Conservation (phyloP, 208 protist genomes). For the Acanthamoeba divionensis region DNA sequence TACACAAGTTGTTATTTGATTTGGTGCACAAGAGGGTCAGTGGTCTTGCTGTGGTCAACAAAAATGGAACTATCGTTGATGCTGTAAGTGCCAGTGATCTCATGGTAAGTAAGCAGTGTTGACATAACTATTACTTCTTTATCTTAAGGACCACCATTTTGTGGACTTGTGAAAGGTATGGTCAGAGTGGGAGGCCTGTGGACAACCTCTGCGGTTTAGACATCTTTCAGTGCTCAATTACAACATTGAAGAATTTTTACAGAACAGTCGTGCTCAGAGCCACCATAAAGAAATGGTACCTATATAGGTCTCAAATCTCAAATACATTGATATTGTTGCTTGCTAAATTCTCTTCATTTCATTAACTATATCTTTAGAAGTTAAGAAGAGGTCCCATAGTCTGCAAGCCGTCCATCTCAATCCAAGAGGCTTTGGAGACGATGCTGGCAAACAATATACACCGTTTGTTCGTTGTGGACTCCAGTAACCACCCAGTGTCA, state of each 20-base stretch:
- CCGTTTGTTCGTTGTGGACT: not conserved
- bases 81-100: not conserved
- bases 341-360: too few species aligned
- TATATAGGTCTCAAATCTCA: too few species aligned
- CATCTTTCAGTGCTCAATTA: not conserved
- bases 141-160: not conserved
- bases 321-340: too few species aligned
- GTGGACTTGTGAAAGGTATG: not conserved
- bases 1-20: not conserved
- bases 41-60: not conserved
- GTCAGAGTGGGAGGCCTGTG: not conserved
- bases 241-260: not conserved
- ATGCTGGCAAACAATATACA: conserved; percentile 30
- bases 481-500: not conserved
- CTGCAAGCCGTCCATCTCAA: not conserved
- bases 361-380: too few species aligned
- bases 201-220: not conserved
- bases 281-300: conserved; percentile 22
- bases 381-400: not conserved
- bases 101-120: not conserved
- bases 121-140: not conserved
- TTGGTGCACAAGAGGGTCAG: not conserved
- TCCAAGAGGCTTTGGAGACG: not conserved
- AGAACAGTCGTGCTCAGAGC: not conserved
- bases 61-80: not conserved